These are phyloP conservation scores for Heterobasidion occidentale DNA, from an alignment of 1,284 basidiomycete species.

Conservation along the genomic window DNA sequence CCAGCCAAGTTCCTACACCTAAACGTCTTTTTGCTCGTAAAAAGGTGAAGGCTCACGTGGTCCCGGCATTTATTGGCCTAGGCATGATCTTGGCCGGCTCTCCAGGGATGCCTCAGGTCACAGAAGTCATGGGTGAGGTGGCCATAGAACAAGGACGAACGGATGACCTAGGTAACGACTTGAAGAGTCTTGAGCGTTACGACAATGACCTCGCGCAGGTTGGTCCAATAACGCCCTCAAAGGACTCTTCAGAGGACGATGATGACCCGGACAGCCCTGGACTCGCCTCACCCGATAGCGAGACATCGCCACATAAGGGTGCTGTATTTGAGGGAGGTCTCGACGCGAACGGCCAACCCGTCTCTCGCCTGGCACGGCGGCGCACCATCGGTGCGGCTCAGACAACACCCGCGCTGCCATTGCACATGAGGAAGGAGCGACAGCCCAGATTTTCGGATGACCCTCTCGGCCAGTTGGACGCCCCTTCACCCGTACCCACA, in stretches of 20 bases:
- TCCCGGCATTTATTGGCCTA: slow-evolving; percentile 81
- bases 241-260: slow-evolving; percentile 21
- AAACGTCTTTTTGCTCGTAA: slow-evolving; percentile 42
- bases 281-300: not conserved
- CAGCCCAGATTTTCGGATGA: slow-evolving; percentile 58
- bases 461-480: slow-evolving; percentile 64
- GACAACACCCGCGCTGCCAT: slow-evolving; percentile 62
- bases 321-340: slow-evolving; percentile 2
- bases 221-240: slow-evolving; percentile 11
- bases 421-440: slow-evolving; percentile 43
- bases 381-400: slow-evolving; percentile 52
- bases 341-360: slow-evolving; percentile 1
- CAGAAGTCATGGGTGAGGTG: slow-evolving; percentile 70
- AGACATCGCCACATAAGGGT: slow-evolving; percentile 1
- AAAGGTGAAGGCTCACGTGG: slow-evolving; percentile 66
- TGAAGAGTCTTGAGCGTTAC: slow-evolving; percentile 39
- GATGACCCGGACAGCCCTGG: slow-evolving; percentile 30
- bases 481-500: slow-evolving; percentile 24
- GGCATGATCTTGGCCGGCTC: slow-evolving; percentile 74
- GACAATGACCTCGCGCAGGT: slow-evolving; percentile 32
- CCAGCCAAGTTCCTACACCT: slow-evolving; percentile 38
- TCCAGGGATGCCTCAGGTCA: slow-evolving; percentile 73
- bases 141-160: slow-evolving; percentile 85
- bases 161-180: slow-evolving; percentile 43
- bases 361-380: slow-evolving; percentile 26